phyloP scores from a whole-genome alignment of 2,329 filamentous ascomycete genomes.

The Pseudovirgaria hyperparasitica region DNA sequence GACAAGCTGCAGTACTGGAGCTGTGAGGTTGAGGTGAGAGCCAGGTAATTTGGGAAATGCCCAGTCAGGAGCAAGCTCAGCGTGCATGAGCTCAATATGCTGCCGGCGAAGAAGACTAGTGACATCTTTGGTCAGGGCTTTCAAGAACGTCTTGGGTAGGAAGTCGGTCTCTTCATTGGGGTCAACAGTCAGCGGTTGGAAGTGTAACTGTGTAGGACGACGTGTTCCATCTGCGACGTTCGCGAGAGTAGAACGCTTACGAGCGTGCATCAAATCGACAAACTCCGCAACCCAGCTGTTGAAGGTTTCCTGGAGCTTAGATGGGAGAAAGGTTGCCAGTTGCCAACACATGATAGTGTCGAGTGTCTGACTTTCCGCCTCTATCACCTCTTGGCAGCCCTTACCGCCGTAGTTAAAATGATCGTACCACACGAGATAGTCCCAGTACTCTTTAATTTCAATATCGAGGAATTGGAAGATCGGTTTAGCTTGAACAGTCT shows the following conservation, averaged over 20 bases:
- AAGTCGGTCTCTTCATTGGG: slow-evolving; percentile 51
- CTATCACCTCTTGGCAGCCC: slow-evolving; percentile 69
- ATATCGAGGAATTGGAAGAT: slow-evolving; percentile 96
- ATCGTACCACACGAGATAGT: slow-evolving; percentile 97
- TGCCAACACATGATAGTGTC: slow-evolving; percentile 99
- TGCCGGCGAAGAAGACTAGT: slow-evolving; percentile 69
- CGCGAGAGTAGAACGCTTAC: slow-evolving; percentile 47
- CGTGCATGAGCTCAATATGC: slow-evolving; percentile 77
- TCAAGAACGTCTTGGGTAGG: slow-evolving; percentile 72
- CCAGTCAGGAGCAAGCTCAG: slow-evolving; percentile 79
- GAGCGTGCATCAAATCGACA: slow-evolving; percentile 80
- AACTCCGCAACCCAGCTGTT: slow-evolving; percentile 91
- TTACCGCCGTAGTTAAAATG: slow-evolving; percentile 98
- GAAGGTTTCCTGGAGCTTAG: slow-evolving; percentile 69
- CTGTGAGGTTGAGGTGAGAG: slow-evolving; percentile 47
- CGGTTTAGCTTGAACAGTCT: slow-evolving; percentile 90
- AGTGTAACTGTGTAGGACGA: slow-evolving; percentile 47
- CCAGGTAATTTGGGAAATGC: slow-evolving; percentile 70
- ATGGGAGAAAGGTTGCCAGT: slow-evolving; percentile 76
- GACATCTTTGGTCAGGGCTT: slow-evolving; percentile 82
- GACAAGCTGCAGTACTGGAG: slow-evolving; percentile 79
- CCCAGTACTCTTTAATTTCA: slow-evolving; percentile 98
- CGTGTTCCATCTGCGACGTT: slow-evolving; percentile 39
- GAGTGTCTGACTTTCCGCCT: slow-evolving; percentile 63
- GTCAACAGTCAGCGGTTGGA: slow-evolving; percentile 39